These are phyloP conservation scores for Pezicula carpinea DNA, from an alignment of 2,329 filamentous ascomycete species.

Conservation along the genomic window DNA sequence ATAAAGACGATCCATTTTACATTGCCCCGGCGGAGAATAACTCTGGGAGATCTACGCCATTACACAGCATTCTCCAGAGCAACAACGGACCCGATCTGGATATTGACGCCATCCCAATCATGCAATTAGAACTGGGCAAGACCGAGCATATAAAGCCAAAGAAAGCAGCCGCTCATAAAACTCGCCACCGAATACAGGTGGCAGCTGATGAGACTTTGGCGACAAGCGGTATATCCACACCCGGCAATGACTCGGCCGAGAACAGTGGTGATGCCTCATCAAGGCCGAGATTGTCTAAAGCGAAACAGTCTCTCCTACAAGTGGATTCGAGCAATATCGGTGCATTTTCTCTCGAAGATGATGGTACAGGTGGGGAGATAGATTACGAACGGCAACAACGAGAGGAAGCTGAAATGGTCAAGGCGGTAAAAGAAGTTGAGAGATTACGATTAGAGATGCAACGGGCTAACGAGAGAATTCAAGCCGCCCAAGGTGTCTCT, in stretches of 20 bases:
- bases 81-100: slow-evolving; percentile 77
- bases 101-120: slow-evolving; percentile 92
- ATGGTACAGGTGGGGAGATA: slow-evolving; percentile 29
- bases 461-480: slow-evolving; percentile 69
- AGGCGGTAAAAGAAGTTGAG: slow-evolving; percentile 86
- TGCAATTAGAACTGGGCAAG: slow-evolving; percentile 77
- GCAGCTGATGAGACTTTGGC: slow-evolving; percentile 70
- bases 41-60: slow-evolving; percentile 66
- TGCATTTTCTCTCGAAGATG: slow-evolving; percentile 63
- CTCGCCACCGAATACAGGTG: slow-evolving; percentile 60
- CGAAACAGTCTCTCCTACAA: slow-evolving; percentile 65
- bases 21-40: slow-evolving; percentile 55
- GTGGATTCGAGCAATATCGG: slow-evolving; percentile 84
- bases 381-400: slow-evolving; percentile 64
- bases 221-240: slow-evolving; percentile 44
- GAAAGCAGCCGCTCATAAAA: slow-evolving; percentile 34
- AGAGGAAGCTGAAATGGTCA: slow-evolving; percentile 84
- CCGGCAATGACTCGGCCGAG: slow-evolving; percentile 44
- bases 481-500: slow-evolving; percentile 64
- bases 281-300: slow-evolving; percentile 45
- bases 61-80: slow-evolving; percentile 69
- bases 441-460: slow-evolving; percentile 85
- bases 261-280: slow-evolving; percentile 42
- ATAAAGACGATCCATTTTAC: slow-evolving; percentile 94
- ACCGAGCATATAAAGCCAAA: slow-evolving; percentile 27